Evolutionary conservation across 2,329 filamentous ascomycete genomes (phyloP), one percentile per base, ranked within the genome.

Genomic region (Botrytis deweyae): DNA sequence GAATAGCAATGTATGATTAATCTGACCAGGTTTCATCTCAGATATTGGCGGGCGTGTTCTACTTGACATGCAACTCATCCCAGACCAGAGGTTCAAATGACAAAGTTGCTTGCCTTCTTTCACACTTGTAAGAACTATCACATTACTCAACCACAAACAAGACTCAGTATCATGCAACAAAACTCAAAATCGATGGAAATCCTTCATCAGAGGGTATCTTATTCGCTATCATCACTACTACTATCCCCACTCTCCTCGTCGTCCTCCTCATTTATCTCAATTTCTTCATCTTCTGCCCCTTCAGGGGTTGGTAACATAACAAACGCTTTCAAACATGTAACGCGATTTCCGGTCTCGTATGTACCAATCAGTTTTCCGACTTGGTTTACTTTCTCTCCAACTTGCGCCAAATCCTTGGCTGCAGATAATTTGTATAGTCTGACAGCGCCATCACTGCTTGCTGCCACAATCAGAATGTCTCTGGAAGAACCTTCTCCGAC

Each of bases 291-390:
- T 78, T 89, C 89, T 63, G 86, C 85, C 36, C 87, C 87, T 59
- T 90, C 89, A 25, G 89, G 88, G 65, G 87, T 85, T 78, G 90
- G 88, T 82, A 93, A 88, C 93, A 98, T 97, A 76, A 93, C 85
- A 84, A 97, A 98, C 36, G 92, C 92, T 78, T 90, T 90, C 79
- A 98, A 81, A 81, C 96, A 98, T 55, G 95, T 98, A 77, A 98
- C 94, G 73, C 96, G 87, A 81, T 95, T 95, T 64, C 91, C 90
- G 36, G 95, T 97, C 82, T 95, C 92, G 80, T 96, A 96, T 46
- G 88, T 90, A 25, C 91, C 94, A 63, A 97, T 81, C 72, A 97
- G 81, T 36, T 93, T 82, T 59, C 79, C 80, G 77, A 81, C 74
- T 73, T 80, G 75, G 77, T 77, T 76, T 75, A 75, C 64, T 76